These are phyloP conservation scores for Haberlea rhodopensis DNA, from an alignment of 257 asterid genomes.

Conservation along the genomic window DNA sequence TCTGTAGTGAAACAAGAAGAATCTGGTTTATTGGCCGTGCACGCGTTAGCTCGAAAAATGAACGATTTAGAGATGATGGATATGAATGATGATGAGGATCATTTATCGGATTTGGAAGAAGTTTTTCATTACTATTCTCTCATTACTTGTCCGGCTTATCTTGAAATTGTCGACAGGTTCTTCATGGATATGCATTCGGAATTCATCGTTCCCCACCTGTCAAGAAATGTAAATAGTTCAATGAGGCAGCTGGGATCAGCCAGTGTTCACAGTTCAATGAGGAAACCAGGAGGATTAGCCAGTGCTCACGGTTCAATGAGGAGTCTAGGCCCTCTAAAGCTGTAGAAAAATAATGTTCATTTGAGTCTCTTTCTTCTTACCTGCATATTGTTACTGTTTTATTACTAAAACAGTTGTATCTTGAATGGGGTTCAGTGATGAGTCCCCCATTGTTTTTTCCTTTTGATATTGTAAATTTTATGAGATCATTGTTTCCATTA, in stretches of 20 bases:
- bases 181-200: conserved; percentile 46
- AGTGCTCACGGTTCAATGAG: conserved; percentile 38
- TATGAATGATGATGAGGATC: conserved; percentile 49
- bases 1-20: conserved; percentile 24
- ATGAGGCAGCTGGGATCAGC: conserved; percentile 41
- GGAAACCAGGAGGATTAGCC: conserved; percentile 31
- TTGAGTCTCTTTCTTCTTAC: conserved; percentile 12
- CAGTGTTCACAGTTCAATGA: conserved; percentile 43
- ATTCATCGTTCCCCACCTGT: conserved; percentile 20
- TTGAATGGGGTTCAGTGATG: conserved; percentile 6
- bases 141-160: conserved; percentile 45
- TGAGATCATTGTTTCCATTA: conserved; percentile 1
- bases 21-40: conserved; percentile 27
- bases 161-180: conserved; percentile 55
- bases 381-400: conserved; percentile 15
- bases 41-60: conserved; percentile 52
- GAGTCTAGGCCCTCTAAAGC: conserved; percentile 66
- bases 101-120: conserved; percentile 73
- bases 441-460: neutral
- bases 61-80: conserved; percentile 74
- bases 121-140: conserved; percentile 56
- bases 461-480: neutral
- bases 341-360: conserved; percentile 27
- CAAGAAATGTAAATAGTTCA: conserved; percentile 43
- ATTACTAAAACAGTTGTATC: conserved; percentile 19